A percentile compares a stretch with the other conserved stretches of the same genome.
Evolutionary conservation across 2,329 filamentous ascomycete genomes (phyloP).

Genomic region (Waltergamsia citrina): DNA sequence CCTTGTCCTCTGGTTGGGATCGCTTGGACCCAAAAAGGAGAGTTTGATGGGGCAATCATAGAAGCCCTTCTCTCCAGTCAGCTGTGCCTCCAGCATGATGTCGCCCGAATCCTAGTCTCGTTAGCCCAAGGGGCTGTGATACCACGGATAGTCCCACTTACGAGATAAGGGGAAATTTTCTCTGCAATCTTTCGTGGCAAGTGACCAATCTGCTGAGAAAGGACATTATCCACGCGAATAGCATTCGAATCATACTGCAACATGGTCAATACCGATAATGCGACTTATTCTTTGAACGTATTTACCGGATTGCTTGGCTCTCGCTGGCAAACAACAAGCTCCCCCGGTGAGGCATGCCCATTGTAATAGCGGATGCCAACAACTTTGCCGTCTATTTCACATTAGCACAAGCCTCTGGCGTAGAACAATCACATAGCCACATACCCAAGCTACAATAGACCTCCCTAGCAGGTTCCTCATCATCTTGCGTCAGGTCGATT

Average conservation of each 20-base stretch:
- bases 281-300: not conserved
- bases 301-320: conserved; percentile 54
- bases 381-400: conserved; percentile 31
- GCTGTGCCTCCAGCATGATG: conserved; percentile 57
- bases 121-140: not conserved
- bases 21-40: conserved; percentile 58
- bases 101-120: conserved; percentile 40
- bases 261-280: not conserved
- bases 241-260: conserved; percentile 62
- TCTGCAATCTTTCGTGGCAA: conserved; percentile 55
- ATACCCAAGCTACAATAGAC: conserved; percentile 37
- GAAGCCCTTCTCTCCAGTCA: conserved; percentile 54
- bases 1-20: conserved; percentile 36
- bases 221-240: conserved; percentile 69
- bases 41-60: conserved; percentile 68
- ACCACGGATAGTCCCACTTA: conserved; percentile 20
- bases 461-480: conserved; percentile 29
- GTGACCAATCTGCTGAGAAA: conserved; percentile 69
- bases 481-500: conserved; percentile 33
- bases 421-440: no score
- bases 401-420: not conserved
- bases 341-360: conserved; percentile 51
- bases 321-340: conserved; percentile 52
- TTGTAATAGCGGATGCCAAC: conserved; percentile 50
- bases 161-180: conserved; percentile 68